Conservation (phyloP, 768 basidiomycete species). For the Suillus subluteus region DNA sequence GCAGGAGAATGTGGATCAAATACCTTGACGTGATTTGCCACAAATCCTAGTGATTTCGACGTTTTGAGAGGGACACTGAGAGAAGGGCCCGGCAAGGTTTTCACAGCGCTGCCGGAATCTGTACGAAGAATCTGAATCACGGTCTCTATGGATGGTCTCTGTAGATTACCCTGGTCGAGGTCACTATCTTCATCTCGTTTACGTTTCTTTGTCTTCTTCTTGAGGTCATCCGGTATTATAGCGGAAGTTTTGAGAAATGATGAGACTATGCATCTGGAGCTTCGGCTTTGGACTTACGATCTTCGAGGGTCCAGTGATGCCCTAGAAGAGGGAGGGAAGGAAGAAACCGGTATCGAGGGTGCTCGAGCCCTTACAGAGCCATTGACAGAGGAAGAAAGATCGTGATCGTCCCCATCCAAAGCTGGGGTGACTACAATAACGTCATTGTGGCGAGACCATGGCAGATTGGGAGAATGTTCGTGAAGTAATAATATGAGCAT, state of each 20-base stretch:
- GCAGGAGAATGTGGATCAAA: conserved; percentile 16
- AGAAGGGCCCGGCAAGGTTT: conserved; percentile 57
- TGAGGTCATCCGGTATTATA: conserved; percentile 52
- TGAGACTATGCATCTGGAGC: conserved; percentile 17
- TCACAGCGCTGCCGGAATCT: conserved; percentile 59
- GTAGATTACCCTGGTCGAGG: conserved; percentile 51
- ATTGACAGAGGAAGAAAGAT: conserved; percentile 31
- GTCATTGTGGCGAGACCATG: conserved; percentile 15
- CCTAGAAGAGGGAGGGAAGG: conserved; percentile 52
- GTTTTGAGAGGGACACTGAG: conserved; percentile 53
- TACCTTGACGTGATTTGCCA: conserved; percentile 56
- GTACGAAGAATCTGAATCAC: conserved; percentile 14
- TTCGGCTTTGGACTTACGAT: conserved; percentile 44
- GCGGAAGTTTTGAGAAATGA: background rate
- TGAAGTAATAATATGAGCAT: conserved; percentile 6
- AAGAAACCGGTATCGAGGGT: conserved; percentile 47
- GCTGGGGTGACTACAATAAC: conserved; percentile 47
- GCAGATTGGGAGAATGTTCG: conserved; percentile 5
- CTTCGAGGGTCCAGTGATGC: conserved; percentile 67
- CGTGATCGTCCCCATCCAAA: conserved; percentile 54
- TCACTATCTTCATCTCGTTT: conserved; percentile 82
- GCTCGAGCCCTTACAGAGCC: conserved; percentile 50
- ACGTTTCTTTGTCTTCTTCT: conserved; percentile 87
- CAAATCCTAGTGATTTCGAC: conserved; percentile 52
- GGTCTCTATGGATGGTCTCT: conserved; percentile 12